phyloP scores from a whole-genome alignment of 2,329 filamentous ascomycete genomes.

The Alternaria sp. region DNA sequence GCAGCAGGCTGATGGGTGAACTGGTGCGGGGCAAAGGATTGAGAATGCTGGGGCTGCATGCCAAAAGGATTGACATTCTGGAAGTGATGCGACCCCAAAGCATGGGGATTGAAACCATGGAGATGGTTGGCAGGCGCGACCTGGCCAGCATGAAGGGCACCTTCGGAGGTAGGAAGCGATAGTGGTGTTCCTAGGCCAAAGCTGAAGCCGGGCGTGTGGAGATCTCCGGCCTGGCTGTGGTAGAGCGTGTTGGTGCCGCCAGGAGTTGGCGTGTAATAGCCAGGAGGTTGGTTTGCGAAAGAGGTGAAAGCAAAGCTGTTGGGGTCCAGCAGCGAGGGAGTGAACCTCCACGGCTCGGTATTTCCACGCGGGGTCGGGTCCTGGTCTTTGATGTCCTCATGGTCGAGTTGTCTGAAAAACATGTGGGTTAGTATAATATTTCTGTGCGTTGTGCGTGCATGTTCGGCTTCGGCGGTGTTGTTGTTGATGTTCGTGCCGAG shows the following conservation, averaged over 20 bases:
- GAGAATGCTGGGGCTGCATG: conserved; percentile 56
- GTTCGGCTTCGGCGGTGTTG: not conserved
- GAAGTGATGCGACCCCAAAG: conserved; percentile 55
- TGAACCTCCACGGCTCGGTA: conserved; percentile 86
- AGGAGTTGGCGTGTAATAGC: conserved; percentile 88
- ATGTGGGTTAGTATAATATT: conserved; percentile 1
- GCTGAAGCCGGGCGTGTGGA: conserved; percentile 81
- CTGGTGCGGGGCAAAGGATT: conserved; percentile 75
- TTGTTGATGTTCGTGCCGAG: conserved; percentile 13
- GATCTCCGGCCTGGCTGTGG: conserved; percentile 82
- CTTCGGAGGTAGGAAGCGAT: conserved; percentile 77
- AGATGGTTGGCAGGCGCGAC: conserved; percentile 62
- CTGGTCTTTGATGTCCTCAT: conserved; percentile 71
- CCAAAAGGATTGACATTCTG: conserved; percentile 76
- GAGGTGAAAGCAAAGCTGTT: conserved; percentile 81
- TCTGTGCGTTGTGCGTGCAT: not conserved
- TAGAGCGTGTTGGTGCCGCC: conserved; percentile 82
- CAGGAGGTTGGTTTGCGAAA: conserved; percentile 80
- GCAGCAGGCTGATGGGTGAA: conserved; percentile 83
- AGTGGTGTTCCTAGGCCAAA: conserved; percentile 82
- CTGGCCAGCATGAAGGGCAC: conserved; percentile 67
- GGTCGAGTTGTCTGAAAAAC: conserved; percentile 52
- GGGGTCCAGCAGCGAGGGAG: conserved; percentile 86
- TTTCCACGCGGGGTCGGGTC: conserved; percentile 83
- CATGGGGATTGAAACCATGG: conserved; percentile 67